These are phyloP conservation scores for Lagenaria siceraria DNA, from an alignment of 306 rosid genomes.

Conservation along the genomic window DNA sequence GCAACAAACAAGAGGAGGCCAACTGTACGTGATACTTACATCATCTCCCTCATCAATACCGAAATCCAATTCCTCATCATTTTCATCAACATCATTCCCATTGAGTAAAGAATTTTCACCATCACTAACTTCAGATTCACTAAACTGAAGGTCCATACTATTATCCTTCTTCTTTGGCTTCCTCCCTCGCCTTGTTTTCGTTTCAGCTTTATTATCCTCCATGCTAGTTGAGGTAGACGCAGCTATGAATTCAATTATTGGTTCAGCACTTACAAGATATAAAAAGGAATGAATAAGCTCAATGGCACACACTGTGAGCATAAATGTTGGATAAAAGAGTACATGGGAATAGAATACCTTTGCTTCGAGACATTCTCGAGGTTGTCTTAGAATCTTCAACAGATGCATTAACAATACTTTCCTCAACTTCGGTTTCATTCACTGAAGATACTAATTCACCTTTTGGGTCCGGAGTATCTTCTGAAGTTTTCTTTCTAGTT, in stretches of 20 bases:
- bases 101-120: slow-evolving; percentile 32
- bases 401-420: slow-evolving; percentile 18
- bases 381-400: slow-evolving; percentile 40
- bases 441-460: slow-evolving; percentile 20
- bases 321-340: not conserved
- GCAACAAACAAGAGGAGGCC: slow-evolving; percentile 99
- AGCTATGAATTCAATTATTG: slow-evolving; percentile 21
- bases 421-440: slow-evolving; percentile 31
- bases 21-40: slow-evolving; percentile 55
- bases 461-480: slow-evolving; percentile 22
- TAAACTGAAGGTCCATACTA: slow-evolving; percentile 23
- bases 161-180: slow-evolving; percentile 34
- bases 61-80: slow-evolving; percentile 33
- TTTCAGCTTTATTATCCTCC: slow-evolving; percentile 47
- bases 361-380: slow-evolving; percentile 31
- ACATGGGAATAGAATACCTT: slow-evolving; percentile 26
- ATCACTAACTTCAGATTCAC: slow-evolving; percentile 34
- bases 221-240: slow-evolving; percentile 26
- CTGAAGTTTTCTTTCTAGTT: slow-evolving; percentile 35
- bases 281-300: not conserved
- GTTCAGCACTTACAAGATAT: slow-evolving; percentile 17
- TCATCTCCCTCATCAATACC: slow-evolving; percentile 63
- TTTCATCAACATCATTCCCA: slow-evolving; percentile 39
- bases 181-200: slow-evolving; percentile 45
- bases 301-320: not conserved